A percentile compares a stretch with the other conserved stretches of the same genome.
Conservation (phyloP, 176 grass and related monocot species). For the Cocos nucifera region DNA sequence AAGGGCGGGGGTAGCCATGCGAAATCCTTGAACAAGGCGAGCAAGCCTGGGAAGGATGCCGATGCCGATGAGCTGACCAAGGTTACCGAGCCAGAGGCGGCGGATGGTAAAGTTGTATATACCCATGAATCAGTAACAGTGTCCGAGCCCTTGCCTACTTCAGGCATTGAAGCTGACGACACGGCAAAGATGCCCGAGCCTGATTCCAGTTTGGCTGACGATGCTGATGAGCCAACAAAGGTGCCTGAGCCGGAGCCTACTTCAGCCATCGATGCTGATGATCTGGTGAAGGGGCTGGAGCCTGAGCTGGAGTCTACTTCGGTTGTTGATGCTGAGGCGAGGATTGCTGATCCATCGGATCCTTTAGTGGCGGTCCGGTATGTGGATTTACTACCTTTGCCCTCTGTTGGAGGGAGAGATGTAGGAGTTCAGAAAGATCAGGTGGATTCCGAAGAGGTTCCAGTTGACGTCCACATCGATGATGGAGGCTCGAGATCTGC, state of each 20-base stretch:
- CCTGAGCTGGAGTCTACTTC: background rate
- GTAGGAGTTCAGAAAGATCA: slow-evolving; percentile 26
- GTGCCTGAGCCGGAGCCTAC: slow-evolving; percentile 13
- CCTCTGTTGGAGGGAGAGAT: slow-evolving; percentile 26
- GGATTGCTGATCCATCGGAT: background rate
- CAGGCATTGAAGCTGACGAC: too few relatives aligned
- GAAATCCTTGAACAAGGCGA: slow-evolving; percentile 42
- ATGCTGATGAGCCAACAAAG: background rate
- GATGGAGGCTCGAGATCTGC: background rate
- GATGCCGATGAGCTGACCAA: slow-evolving; percentile 18
- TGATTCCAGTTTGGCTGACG: too few relatives aligned
- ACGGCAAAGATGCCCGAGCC: too few relatives aligned
- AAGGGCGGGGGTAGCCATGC: slow-evolving; percentile 25
- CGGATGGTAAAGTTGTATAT: too few relatives aligned
- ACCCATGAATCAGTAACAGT: too few relatives aligned
- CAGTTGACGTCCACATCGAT: slow-evolving; percentile 4
- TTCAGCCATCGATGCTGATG: too few relatives aligned
- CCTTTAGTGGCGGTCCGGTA: background rate
- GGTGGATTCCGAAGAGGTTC: slow-evolving; percentile 16
- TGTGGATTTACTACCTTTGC: background rate
- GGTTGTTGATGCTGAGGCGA: background rate
- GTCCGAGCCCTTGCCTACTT: too few relatives aligned
- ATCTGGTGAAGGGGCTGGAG: too few relatives aligned
- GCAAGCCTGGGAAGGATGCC: slow-evolving; percentile 17
- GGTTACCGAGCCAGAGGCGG: too few relatives aligned